Percentiles rank a stretch among this genome's conserved stretches.
phyloP scores from a whole-genome alignment of 2,329 filamentous ascomycete species.

The Nothopassalora personata region DNA sequence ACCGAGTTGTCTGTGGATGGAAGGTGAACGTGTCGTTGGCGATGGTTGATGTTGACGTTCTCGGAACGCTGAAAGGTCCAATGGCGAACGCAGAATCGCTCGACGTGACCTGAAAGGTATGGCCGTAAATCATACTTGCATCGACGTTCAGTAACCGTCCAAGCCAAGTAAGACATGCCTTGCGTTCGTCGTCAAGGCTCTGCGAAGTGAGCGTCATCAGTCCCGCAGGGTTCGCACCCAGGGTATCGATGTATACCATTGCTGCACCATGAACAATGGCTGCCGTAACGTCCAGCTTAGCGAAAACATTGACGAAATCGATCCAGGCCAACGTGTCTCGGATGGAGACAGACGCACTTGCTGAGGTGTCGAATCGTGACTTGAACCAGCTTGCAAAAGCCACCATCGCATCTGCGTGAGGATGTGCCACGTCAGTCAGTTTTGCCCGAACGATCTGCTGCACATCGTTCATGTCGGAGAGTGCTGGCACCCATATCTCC shows the following conservation, averaged over 20 bases:
- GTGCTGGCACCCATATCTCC: constrained; percentile 92
- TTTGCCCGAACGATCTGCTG: constrained; percentile 79
- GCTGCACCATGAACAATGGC: constrained; percentile 76
- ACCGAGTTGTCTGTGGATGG: constrained; percentile 79
- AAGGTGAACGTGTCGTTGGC: constrained; percentile 60
- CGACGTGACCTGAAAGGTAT: constrained; percentile 55
- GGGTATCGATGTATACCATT: constrained; percentile 91
- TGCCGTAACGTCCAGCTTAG: constrained; percentile 10
- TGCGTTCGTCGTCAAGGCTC: constrained; percentile 65
- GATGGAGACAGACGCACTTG: constrained; percentile 76
- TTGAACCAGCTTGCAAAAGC: constrained; percentile 93
- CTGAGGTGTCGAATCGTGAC: constrained; percentile 66
- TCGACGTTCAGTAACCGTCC: constrained; percentile 61
- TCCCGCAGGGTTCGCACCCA: constrained; percentile 91
- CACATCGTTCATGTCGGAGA: constrained; percentile 81
- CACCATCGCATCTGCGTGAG: constrained; percentile 65
- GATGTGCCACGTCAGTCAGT: constrained; percentile 52
- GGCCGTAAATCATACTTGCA: constrained; percentile 60
- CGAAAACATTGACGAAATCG: constrained; percentile 68
- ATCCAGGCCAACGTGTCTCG: constrained; percentile 92
- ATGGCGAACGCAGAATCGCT: constrained; percentile 55
- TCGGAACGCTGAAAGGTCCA: constrained; percentile 65
- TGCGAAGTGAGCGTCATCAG: constrained; percentile 68
- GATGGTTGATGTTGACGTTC: background rate
- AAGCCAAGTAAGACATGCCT: constrained; percentile 67